These are phyloP conservation scores for Claviceps quebecensis DNA, from an alignment of 2,329 filamentous ascomycete genomes.

Conservation along the genomic window DNA sequence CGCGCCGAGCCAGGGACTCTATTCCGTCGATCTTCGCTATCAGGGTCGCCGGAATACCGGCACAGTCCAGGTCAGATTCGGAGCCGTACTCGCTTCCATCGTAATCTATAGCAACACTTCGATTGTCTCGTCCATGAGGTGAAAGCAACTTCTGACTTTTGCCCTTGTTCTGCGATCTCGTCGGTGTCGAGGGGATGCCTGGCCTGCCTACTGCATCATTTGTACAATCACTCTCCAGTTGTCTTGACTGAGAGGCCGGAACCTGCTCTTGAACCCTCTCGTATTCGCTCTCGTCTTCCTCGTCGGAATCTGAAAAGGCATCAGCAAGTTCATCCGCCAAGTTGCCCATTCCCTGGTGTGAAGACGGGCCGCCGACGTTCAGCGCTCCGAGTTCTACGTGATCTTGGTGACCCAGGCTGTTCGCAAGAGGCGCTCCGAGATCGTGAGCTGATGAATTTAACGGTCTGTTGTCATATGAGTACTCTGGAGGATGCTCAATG, in stretches of 20 bases:
- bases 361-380: conserved; percentile 25
- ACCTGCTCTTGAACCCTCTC: conserved; percentile 19
- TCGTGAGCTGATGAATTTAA: conserved; percentile 39
- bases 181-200: conserved; percentile 11
- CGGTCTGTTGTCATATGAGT: conserved; percentile 31
- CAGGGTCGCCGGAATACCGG: conserved; percentile 53
- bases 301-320: conserved; percentile 52
- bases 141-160: conserved; percentile 32
- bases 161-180: conserved; percentile 23
- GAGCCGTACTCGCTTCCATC: conserved; percentile 64
- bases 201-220: conserved; percentile 2
- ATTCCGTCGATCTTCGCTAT: conserved; percentile 59
- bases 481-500: conserved; percentile 34
- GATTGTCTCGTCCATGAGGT: conserved; percentile 30
- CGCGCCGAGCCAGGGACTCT: conserved; percentile 53
- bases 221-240: background rate
- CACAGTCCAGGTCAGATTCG: conserved; percentile 53
- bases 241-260: background rate
- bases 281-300: conserved; percentile 45
- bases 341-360: conserved; percentile 53
- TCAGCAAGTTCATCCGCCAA: conserved; percentile 70
- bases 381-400: conserved; percentile 32
- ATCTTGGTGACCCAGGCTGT: conserved; percentile 35
- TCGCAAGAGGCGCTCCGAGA: conserved; percentile 32
- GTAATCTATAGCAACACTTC: conserved; percentile 43